phyloP scores from a whole-genome alignment of 495 filamentous ascomycete species.

The Glonium stellatum region DNA sequence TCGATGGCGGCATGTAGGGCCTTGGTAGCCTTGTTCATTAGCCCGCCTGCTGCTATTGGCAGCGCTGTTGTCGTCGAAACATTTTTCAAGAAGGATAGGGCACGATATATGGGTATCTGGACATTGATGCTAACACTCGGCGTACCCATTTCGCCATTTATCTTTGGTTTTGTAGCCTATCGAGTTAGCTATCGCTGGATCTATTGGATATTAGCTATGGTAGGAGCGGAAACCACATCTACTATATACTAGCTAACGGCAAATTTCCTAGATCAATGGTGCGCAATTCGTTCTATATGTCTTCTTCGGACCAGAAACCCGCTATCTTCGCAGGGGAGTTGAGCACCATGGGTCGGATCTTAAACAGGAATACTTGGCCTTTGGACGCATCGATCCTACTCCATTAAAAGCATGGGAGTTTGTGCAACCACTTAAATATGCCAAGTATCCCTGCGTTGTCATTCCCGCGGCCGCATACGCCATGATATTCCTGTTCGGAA shows the following conservation, averaged over 20 bases:
- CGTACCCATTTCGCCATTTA: conserved; percentile 34
- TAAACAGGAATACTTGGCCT: conserved; percentile 39
- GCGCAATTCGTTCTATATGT: conserved; percentile 48
- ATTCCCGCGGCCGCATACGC: conserved; percentile 47
- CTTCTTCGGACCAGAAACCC: conserved; percentile 52
- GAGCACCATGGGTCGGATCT: conserved; percentile 28
- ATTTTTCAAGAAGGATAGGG: conserved; percentile 23
- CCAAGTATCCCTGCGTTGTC: conserved; percentile 37
- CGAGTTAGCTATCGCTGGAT: conserved; percentile 31
- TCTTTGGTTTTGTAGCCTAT: conserved; percentile 30
- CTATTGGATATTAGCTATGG: conserved; percentile 36
- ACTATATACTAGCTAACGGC: not conserved
- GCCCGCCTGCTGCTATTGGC: conserved; percentile 48
- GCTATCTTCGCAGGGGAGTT: conserved; percentile 34
- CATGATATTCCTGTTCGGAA: conserved; percentile 47
- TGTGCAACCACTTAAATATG: conserved; percentile 41
- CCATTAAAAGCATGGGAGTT: conserved; percentile 46
- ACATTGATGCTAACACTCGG: conserved; percentile 47
- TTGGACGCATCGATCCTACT: conserved; percentile 44
- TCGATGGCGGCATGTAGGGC: conserved; percentile 42
- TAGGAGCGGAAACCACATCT: conserved; percentile 25
- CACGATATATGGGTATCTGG: conserved; percentile 50
- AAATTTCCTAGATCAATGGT: conserved; percentile 45
- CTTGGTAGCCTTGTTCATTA: conserved; percentile 48
- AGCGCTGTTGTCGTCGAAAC: conserved; percentile 43